Evolutionary conservation across 225 moss, liverwort and hornwort genomes (phyloP).

Genomic region (Pleurozium schreberi): DNA sequence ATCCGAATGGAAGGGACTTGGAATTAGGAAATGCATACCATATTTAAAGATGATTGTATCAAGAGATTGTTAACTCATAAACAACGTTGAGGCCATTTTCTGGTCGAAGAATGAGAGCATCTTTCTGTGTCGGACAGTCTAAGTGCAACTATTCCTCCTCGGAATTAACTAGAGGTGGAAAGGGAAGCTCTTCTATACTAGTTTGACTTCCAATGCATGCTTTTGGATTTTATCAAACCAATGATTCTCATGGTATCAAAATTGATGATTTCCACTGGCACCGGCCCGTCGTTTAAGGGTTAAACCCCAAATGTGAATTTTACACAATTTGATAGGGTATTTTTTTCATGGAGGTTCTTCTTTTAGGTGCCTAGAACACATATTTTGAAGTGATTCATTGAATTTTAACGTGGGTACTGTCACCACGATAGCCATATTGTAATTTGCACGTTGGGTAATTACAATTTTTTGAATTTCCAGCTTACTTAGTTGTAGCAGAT

Average conservation of each 20-base stretch:
- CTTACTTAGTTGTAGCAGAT: constrained; percentile 54
- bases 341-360: not conserved
- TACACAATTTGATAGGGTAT: not conserved
- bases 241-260: no score
- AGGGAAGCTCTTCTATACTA: no score
- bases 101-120: no score
- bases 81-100: no score
- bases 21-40: not conserved
- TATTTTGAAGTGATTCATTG: not conserved
- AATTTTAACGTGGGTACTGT: not conserved
- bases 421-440: not conserved
- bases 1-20: not conserved
- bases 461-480: not conserved
- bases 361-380: not conserved
- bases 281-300: no score
- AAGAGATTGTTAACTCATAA: not conserved
- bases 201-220: no score
- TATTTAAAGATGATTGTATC: not conserved
- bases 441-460: not conserved
- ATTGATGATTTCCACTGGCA: no score
- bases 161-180: no score
- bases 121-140: no score
- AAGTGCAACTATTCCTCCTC: no score
- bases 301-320: not conserved
- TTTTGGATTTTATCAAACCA: no score